Evolutionary conservation across 257 asterid species (phyloP), one percentile per base, ranked within the genome.

Genomic region (Mentha longifolia): DNA sequence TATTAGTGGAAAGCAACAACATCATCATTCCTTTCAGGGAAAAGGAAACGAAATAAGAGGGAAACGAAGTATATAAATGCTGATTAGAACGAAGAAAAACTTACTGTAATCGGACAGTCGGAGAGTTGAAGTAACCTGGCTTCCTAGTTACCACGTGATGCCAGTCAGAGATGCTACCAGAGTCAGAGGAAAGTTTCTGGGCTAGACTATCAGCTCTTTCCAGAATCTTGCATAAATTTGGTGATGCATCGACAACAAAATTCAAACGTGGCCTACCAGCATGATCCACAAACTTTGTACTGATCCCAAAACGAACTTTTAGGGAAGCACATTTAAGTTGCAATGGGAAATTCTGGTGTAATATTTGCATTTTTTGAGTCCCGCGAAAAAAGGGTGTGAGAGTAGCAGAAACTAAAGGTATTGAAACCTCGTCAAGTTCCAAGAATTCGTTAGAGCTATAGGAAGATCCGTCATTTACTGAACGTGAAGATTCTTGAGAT

Each of bases 121-220:
- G 97, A 54, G 49, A 80, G 80, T 88, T 87, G 74, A 20, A 78
- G 87, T 74, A 92, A 68, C 95, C 95, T 6, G 78, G 78, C 78
- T 87, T 92, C 80, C 95, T 88, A 60, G 76, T 71, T 9, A 95
- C 92, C 50, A 83, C 84, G 73, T 87, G 87, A 82, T 92, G 83
- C 98, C 99, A 95, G 41, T 88, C 96, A 55, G 99, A 92, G 50
- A 54, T 71, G 83, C 96, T 88, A 73, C 94, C 88, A 50, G 89
- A 89, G 63, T 87, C 94, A 65, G 65, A 52, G 10, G 89, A 87
- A 43, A 85, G 76, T 70, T 81, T 85, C 55, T 74, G 79, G 70
- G 92, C 96, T 71, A 77, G 84, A 33, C 67, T 57, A 76, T 95
- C 97, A 84, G 74, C 77, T 52, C 55, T 70, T 0, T 95, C 98